phyloP scores from a whole-genome alignment of 2,329 filamentous ascomycete species.

The Fusarium sp. region DNA sequence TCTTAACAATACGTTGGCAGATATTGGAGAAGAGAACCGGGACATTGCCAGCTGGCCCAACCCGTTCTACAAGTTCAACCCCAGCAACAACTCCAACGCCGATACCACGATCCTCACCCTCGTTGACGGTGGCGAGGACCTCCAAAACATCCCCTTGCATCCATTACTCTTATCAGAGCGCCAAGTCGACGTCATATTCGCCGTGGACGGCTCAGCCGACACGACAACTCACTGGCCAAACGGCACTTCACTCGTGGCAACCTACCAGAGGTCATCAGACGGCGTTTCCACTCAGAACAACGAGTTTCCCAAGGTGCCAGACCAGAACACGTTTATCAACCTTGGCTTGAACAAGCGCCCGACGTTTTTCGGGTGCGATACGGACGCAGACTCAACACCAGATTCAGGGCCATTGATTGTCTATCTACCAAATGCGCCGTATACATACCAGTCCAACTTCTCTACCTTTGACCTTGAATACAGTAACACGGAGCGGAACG shows the following conservation, averaged over 20 bases:
- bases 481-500: constrained; percentile 71
- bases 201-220: constrained; percentile 82
- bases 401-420: constrained; percentile 75
- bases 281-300: constrained; percentile 69
- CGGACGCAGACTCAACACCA: constrained; percentile 32
- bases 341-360: constrained; percentile 77
- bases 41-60: constrained; percentile 84
- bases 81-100: constrained; percentile 67
- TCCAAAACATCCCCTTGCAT: constrained; percentile 82
- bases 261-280: constrained; percentile 74
- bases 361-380: constrained; percentile 84
- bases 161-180: constrained; percentile 81
- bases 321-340: constrained; percentile 82
- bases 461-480: constrained; percentile 77
- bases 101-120: constrained; percentile 68
- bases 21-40: constrained; percentile 68
- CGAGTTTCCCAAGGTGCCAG: constrained; percentile 77
- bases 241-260: constrained; percentile 78
- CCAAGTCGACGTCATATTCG: constrained; percentile 82
- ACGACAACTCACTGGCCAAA: constrained; percentile 78
- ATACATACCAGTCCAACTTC: constrained; percentile 76
- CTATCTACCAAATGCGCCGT: constrained; percentile 86
- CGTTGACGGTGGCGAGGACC: constrained; percentile 82
- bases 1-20: constrained; percentile 61
- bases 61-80: constrained; percentile 76